Percentiles rank a stretch among this genome's conserved stretches.
Conservation (phyloP, 176 grass and related monocot genomes). For the Thinopyrum elongatum region DNA sequence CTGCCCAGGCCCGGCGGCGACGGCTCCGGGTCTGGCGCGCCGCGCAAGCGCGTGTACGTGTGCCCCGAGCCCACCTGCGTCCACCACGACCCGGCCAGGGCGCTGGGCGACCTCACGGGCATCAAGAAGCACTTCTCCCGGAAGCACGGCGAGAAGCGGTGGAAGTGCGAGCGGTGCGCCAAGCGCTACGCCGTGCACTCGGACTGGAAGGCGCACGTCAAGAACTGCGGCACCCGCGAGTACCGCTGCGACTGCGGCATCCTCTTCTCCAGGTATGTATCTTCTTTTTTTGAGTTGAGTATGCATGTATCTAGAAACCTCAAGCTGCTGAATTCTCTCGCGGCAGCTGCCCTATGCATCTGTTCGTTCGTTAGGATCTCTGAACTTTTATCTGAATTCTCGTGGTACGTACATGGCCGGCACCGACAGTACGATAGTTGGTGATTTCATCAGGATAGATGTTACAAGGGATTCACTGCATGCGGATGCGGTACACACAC, state of each 20-base stretch:
- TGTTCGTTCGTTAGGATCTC: not conserved
- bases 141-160: conserved; percentile 97
- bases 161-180: conserved; percentile 86
- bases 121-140: conserved; percentile 97
- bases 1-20: conserved; percentile 5
- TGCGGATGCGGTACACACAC: not conserved
- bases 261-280: conserved; percentile 78
- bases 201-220: conserved; percentile 98
- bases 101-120: conserved; percentile 86
- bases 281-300: no score
- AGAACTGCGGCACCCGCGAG: conserved; percentile 91
- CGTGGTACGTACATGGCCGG: not conserved
- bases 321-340: not conserved
- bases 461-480: not conserved
- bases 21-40: not conserved
- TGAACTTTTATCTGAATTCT: not conserved
- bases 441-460: not conserved
- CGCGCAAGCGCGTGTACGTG: conserved; percentile 82
- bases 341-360: not conserved
- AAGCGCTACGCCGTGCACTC: conserved; percentile 95
- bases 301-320: no score
- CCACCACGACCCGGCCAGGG: conserved; percentile 77
- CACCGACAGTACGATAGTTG: not conserved
- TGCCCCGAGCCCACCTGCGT: conserved; percentile 87
- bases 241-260: conserved; percentile 91